Conservation (phyloP, 441 rosid species). For the California macrophylla region DNA sequence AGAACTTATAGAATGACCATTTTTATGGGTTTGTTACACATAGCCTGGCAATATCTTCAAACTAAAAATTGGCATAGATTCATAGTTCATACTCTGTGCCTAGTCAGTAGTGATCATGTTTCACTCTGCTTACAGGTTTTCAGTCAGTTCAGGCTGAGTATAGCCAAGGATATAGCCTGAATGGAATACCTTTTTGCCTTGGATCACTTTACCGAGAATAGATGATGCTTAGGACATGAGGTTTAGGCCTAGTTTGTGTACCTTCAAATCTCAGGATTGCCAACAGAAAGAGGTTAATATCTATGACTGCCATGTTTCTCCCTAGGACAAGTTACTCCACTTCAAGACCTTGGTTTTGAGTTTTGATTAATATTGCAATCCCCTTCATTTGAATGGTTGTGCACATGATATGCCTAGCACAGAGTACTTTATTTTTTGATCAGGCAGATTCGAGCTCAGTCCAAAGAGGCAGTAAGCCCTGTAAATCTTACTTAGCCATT, state of each 20-base stretch:
- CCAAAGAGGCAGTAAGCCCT: not conserved
- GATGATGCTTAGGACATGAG: not conserved
- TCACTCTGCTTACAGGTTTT: not conserved
- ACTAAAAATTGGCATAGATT: not conserved
- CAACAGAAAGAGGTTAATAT: too few species aligned
- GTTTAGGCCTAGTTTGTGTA: not conserved
- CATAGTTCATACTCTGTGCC: not conserved
- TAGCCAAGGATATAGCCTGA: not conserved
- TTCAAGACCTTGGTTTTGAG: not conserved
- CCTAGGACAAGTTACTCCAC: not conserved
- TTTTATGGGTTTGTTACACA: not conserved
- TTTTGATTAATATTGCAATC: not conserved
- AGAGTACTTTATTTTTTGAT: not conserved
- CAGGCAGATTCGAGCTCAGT: not conserved
- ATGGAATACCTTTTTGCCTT: not conserved
- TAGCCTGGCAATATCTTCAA: not conserved
- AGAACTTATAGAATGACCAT: not conserved
- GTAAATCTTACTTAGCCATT: not conserved
- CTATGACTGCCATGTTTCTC: too few species aligned
- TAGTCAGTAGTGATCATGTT: not conserved
- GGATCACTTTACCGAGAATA: not conserved
- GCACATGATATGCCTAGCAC: not conserved
- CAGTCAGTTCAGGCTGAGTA: not conserved
- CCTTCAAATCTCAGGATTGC: not conserved
- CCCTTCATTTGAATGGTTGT: not conserved